Evolutionary conservation across 495 filamentous ascomycete genomes (phyloP), one percentile per base, ranked within the genome.

Genomic region (Barbatosphaeria neglecta): DNA sequence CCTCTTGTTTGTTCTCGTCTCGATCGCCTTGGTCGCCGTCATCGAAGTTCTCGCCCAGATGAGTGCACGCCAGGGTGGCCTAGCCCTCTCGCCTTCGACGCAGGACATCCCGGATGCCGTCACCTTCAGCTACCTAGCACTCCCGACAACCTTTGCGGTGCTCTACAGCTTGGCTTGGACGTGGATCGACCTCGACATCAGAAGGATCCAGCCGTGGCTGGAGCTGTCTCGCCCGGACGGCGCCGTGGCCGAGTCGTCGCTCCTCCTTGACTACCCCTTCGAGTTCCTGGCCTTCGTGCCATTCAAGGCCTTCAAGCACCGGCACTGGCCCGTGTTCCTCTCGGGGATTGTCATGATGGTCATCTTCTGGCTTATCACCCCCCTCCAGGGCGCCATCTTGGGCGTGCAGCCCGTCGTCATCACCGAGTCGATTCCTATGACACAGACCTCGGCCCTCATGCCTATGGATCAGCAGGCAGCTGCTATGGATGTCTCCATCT

Each of bases 221-320:
- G 70, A 75, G 43, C 53, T 75, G 0, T 71, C 67, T 2, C 63
- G 61, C 3, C 23, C 45, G 0, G 57, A 57, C 1, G 72, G 72
- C 6, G 68, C 70, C 6, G 27, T 25, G 1, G 66, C 56, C 0
- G 46, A 51, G 24, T 45, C 72, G 20, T 73, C 71, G 0, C 20
- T 77, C 2, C 45, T 72, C 0, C 52, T 77, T 0, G 53, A 69
- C 17, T 77, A 77, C 49, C 70, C 70, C 0, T 69, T 67, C 23
- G 69, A 70, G 17, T 75, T 75, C 40, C 37, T 76, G 3, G 62
- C 69, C 0, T 57, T 64, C 27, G 60, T 70, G n/a, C 72, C 74
- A 0, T 39, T 75, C 16, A 57, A 49, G 27, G 67, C 74, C 1
- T 35, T 64, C 1, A 55, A 47, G 22, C 41, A 50, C 27, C 52